phyloP scores from a whole-genome alignment of 345 rosid species.

The Excoecaria agallocha region DNA sequence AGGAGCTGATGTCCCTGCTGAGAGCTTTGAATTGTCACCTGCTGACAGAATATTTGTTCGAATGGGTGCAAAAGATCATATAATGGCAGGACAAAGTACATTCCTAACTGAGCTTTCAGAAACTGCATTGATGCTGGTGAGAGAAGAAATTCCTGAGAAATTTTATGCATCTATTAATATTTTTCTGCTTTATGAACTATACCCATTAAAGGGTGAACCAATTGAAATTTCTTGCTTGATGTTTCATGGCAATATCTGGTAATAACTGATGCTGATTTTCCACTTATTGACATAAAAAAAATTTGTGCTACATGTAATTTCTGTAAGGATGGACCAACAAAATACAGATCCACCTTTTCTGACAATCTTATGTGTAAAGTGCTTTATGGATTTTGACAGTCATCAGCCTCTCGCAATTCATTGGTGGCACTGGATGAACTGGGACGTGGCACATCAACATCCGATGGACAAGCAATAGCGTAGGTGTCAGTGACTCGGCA shows the following conservation, averaged over 20 bases:
- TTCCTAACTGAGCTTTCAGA: slow-evolving; percentile 96
- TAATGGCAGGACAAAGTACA: slow-evolving; percentile 93
- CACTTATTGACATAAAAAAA: neutral
- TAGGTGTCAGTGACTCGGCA: slow-evolving; percentile 30
- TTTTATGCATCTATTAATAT: neutral
- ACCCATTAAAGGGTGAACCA: neutral
- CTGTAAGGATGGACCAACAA: neutral
- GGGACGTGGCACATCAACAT: slow-evolving; percentile 95
- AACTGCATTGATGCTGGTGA: slow-evolving; percentile 93
- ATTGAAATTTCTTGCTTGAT: slow-evolving; percentile 6
- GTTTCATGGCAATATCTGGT: neutral
- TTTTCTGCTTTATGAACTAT: neutral
- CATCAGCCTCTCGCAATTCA: slow-evolving; percentile 74
- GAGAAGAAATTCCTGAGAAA: neutral
- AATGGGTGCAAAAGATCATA: slow-evolving; percentile 98
- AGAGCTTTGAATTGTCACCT: slow-evolving; percentile 75
- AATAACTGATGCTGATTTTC: slow-evolving; percentile 3
- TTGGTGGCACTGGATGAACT: slow-evolving; percentile 94
- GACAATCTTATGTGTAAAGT: neutral
- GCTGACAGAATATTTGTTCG: slow-evolving; percentile 87
- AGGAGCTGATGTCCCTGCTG: slow-evolving; percentile 95
- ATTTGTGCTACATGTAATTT: neutral
- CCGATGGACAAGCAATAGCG: slow-evolving; percentile 99
- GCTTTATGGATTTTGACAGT: slow-evolving; percentile 36
- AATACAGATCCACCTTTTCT: slow-evolving; percentile 3